Percentiles rank a stretch among this genome's conserved stretches.
Evolutionary conservation across 176 grass and related monocot genomes (phyloP).

Genomic region (Stipa capillata): DNA sequence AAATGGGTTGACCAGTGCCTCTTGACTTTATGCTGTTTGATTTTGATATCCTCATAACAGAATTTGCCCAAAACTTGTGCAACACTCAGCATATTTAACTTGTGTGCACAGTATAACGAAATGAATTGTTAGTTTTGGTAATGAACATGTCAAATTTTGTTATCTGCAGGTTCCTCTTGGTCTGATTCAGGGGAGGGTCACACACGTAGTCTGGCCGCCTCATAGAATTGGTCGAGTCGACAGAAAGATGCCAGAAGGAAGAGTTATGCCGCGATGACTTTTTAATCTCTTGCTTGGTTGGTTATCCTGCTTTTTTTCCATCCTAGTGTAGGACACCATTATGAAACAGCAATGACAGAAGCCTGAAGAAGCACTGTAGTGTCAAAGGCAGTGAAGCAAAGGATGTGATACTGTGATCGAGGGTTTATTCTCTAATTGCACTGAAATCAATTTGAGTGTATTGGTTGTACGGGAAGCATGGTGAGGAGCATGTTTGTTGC

Average conservation of each 20-base stretch:
- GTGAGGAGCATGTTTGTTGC: too few relatives aligned
- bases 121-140: neutral
- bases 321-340: too few relatives aligned
- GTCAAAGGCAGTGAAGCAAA: too few relatives aligned
- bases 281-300: neutral
- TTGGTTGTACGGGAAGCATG: too few relatives aligned
- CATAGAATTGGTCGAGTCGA: conserved; percentile 41
- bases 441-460: too few relatives aligned
- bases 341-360: neutral
- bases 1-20: neutral
- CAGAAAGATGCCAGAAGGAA: conserved; percentile 36
- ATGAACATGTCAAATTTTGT: neutral
- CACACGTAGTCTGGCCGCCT: conserved; percentile 61
- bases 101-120: neutral
- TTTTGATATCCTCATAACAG: neutral
- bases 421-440: too few relatives aligned
- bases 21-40: neutral
- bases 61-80: neutral
- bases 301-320: neutral
- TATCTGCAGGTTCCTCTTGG: conserved; percentile 58
- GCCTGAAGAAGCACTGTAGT: too few relatives aligned
- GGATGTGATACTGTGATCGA: too few relatives aligned
- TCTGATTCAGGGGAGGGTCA: conserved; percentile 52
- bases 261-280: conserved; percentile 18
- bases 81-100: neutral